These are phyloP conservation scores for Tricholoma sp. DNA, from an alignment of 768 basidiomycete species.

Conservation along the genomic window DNA sequence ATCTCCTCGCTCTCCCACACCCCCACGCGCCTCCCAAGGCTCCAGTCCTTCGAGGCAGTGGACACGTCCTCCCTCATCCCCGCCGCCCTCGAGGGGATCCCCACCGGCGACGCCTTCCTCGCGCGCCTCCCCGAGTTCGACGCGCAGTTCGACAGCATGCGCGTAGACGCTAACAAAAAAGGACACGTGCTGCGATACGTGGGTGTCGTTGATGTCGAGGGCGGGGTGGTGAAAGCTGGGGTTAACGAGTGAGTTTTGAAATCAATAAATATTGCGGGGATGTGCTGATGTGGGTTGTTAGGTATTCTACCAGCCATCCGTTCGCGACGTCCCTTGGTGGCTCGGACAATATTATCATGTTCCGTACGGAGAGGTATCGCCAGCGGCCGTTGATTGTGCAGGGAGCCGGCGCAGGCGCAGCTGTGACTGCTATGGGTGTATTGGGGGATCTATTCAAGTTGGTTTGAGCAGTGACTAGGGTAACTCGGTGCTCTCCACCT, in stretches of 20 bases:
- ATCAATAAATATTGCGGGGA: background rate
- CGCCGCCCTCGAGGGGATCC: constrained; percentile 55
- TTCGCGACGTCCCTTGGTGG: constrained; percentile 96
- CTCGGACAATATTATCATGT: constrained; percentile 97
- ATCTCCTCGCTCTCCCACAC: constrained; percentile 36
- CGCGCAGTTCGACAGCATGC: constrained; percentile 65
- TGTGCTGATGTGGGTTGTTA: constrained; percentile 22
- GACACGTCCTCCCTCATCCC: constrained; percentile 86
- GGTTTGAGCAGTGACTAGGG: constrained; percentile 21
- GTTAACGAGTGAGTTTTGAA: constrained; percentile 76
- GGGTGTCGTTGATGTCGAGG: constrained; percentile 83
- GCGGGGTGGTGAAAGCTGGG: constrained; percentile 76
- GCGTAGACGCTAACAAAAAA: constrained; percentile 72
- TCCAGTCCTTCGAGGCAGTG: constrained; percentile 83
- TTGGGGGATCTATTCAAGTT: constrained; percentile 78
- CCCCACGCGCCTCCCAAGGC: constrained; percentile 36
- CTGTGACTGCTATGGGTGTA: constrained; percentile 98
- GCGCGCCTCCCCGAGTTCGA: constrained; percentile 78
- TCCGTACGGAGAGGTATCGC: constrained; percentile 90
- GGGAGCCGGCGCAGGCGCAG: constrained; percentile 96
- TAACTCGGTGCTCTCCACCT: too few species aligned
- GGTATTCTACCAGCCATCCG: constrained; percentile 85
- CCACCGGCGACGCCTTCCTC: constrained; percentile 81
- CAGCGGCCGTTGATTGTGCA: constrained; percentile 88
- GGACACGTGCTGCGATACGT: constrained; percentile 91